These are phyloP conservation scores for Metschnikowia continentalis DNA, from an alignment of 805 yeast genomes.

Conservation along the genomic window DNA sequence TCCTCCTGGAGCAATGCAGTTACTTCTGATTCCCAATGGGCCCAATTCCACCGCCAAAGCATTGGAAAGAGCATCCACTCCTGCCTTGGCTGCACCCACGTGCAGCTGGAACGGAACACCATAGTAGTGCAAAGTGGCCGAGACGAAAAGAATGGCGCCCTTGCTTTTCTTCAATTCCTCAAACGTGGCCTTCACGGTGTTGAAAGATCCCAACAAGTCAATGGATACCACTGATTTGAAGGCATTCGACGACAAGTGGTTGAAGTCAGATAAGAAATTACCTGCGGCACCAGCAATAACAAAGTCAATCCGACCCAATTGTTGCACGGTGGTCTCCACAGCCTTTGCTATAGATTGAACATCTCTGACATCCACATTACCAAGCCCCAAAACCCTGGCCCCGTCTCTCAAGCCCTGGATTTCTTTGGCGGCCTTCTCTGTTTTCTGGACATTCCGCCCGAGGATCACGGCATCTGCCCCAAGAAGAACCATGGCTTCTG, in stretches of 20 bases:
- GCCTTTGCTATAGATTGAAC: conserved; percentile 57
- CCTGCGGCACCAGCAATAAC: conserved; percentile 98
- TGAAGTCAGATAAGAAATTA: conserved; percentile 78
- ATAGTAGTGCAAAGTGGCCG: conserved; percentile 85
- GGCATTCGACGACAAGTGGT: conserved; percentile 76
- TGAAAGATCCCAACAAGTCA: conserved; percentile 84
- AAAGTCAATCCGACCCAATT: conserved; percentile 75
- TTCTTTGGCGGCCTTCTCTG: conserved; percentile 64
- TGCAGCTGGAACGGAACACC: conserved; percentile 89
- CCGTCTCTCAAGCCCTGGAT: conserved; percentile 54
- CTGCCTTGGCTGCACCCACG: conserved; percentile 95
- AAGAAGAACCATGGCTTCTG: conserved; percentile 73
- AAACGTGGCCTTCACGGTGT: conserved; percentile 80
- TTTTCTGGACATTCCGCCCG: conserved; percentile 70
- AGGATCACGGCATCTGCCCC: conserved; percentile 87
- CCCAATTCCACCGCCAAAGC: conserved; percentile 89
- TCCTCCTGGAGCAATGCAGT: conserved; percentile 89
- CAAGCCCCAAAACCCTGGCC: conserved; percentile 65
- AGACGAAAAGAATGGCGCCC: conserved; percentile 74
- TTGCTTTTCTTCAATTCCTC: conserved; percentile 58
- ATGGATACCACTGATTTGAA: conserved; percentile 84
- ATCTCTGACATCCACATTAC: conserved; percentile 75
- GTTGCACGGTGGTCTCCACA: conserved; percentile 57
- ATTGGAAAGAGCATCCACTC: conserved; percentile 81
- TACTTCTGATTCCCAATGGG: conserved; percentile 78